Conservation (phyloP, 2,329 filamentous ascomycete genomes). For the Grosmannia huntii region DNA sequence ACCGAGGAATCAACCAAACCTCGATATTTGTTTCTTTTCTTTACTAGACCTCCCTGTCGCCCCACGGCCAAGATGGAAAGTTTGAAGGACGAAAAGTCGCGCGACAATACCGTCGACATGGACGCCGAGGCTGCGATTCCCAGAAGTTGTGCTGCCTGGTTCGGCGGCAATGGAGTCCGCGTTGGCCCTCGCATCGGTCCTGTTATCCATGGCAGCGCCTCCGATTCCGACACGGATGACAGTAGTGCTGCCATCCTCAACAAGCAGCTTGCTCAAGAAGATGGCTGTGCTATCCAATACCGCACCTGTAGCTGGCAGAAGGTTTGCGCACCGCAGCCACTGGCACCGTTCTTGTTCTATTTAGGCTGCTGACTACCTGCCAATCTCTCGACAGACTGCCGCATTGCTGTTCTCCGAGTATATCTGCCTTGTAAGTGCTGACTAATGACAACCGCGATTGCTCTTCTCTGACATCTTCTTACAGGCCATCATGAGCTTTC, state of each 20-base stretch:
- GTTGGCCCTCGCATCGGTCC: slow-evolving; percentile 41
- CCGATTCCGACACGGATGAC: slow-evolving; percentile 29
- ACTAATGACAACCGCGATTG: neutral
- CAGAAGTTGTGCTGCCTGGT: slow-evolving; percentile 23
- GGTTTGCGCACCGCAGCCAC: slow-evolving; percentile 26
- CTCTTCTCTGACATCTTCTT: neutral
- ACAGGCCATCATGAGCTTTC: slow-evolving; percentile 79
- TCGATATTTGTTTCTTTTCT: neutral
- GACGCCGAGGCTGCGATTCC: slow-evolving; percentile 10
- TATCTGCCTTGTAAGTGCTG: slow-evolving; percentile 53
- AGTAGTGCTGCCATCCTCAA: slow-evolving; percentile 36
- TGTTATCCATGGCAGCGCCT: slow-evolving; percentile 21
- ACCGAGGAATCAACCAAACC: neutral
- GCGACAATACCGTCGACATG: neutral
- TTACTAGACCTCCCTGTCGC: slow-evolving; percentile 1
- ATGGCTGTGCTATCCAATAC: slow-evolving; percentile 73
- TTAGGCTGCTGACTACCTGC: neutral
- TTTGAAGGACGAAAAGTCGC: slow-evolving; percentile 2
- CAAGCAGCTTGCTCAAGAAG: slow-evolving; percentile 64
- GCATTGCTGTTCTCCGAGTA: slow-evolving; percentile 89
- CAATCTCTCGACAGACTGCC: slow-evolving; percentile 47
- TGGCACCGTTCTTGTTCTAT: neutral
- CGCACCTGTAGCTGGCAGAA: slow-evolving; percentile 91
- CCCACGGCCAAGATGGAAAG: slow-evolving; percentile 10
- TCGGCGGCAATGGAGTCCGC: slow-evolving; percentile 24